phyloP scores from a whole-genome alignment of 495 filamentous ascomycete genomes.

The Bombardia bombarda region DNA sequence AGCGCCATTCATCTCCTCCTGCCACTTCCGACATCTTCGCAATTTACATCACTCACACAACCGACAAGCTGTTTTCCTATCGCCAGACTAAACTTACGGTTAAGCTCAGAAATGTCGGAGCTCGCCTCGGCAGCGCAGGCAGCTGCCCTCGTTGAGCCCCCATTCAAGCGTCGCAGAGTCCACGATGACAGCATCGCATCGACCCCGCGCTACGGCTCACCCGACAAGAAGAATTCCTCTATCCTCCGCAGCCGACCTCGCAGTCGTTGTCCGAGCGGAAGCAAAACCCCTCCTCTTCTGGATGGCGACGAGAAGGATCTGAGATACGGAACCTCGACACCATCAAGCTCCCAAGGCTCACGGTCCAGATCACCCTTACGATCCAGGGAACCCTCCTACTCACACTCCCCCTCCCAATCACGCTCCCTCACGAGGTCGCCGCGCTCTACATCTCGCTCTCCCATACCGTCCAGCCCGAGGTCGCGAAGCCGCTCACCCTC shows the following conservation, averaged over 20 bases:
- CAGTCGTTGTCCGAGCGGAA: constrained; percentile 23
- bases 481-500: constrained; percentile 13
- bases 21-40: too few species aligned
- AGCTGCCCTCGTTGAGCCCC: constrained; percentile 26
- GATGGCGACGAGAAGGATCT: constrained; percentile 14
- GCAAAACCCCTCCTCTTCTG: constrained; percentile 13
- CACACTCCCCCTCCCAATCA: constrained; percentile 35
- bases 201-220: constrained; percentile 27
- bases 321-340: constrained; percentile 27
- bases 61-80: too few species aligned
- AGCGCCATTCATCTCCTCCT: too few species aligned
- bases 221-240: constrained; percentile 26
- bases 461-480: constrained; percentile 20
- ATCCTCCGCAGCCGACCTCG: constrained; percentile 27
- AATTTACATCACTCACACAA: too few species aligned
- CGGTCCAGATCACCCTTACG: constrained; percentile 21
- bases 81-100: constrained; percentile 23
- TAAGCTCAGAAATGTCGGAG: constrained; percentile 12
- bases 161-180: constrained; percentile 50
- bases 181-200: constrained; percentile 34
- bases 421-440: constrained; percentile 31
- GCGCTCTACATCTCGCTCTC: constrained; percentile 19
- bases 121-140: constrained; percentile 9
- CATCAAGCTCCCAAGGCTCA: constrained; percentile 13
- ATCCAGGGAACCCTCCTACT: constrained; percentile 18